Conservation (phyloP, 768 basidiomycete species). For the Myochromella boudieri region DNA sequence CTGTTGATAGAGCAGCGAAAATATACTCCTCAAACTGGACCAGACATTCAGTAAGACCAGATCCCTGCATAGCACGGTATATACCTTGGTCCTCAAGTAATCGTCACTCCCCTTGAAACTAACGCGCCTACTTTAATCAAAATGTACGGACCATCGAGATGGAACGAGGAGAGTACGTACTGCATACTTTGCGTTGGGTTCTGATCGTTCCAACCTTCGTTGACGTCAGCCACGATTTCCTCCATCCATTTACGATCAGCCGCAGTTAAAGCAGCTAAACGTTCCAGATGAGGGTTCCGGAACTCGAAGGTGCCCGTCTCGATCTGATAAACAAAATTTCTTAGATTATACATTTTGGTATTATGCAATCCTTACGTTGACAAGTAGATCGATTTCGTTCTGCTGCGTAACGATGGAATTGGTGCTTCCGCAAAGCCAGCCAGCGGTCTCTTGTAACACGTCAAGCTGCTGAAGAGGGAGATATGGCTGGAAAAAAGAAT, state of each 20-base stretch:
- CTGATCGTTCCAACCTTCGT: slow-evolving; percentile 71
- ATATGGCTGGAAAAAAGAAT: slow-evolving; percentile 97
- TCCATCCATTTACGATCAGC: slow-evolving; percentile 99
- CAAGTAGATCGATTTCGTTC: slow-evolving; percentile 85
- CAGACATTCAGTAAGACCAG: background rate
- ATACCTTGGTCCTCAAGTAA: slow-evolving; percentile 83
- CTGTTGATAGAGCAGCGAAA: slow-evolving; percentile 78
- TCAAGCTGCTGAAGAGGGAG: slow-evolving; percentile 94
- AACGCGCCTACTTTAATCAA: slow-evolving; percentile 6
- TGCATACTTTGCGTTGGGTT: slow-evolving; percentile 66
- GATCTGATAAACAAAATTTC: slow-evolving; percentile 48
- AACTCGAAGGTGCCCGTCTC: slow-evolving; percentile 89
- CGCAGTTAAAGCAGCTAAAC: slow-evolving; percentile 76
- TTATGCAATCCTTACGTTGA: slow-evolving; percentile 65
- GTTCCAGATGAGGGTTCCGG: slow-evolving; percentile 77
- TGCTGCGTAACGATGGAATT: slow-evolving; percentile 95
- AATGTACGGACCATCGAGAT: background rate
- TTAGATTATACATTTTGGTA: background rate
- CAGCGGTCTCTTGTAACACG: slow-evolving; percentile 72
- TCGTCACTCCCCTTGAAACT: slow-evolving; percentile 97
- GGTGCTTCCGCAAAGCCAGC: slow-evolving; percentile 94
- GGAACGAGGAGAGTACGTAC: slow-evolving; percentile 37
- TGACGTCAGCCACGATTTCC: slow-evolving; percentile 85
- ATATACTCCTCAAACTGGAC: slow-evolving; percentile 91
- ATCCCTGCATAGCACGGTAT: background rate